phyloP scores from a whole-genome alignment of 768 basidiomycete genomes.

The Pleurotus platypus region DNA sequence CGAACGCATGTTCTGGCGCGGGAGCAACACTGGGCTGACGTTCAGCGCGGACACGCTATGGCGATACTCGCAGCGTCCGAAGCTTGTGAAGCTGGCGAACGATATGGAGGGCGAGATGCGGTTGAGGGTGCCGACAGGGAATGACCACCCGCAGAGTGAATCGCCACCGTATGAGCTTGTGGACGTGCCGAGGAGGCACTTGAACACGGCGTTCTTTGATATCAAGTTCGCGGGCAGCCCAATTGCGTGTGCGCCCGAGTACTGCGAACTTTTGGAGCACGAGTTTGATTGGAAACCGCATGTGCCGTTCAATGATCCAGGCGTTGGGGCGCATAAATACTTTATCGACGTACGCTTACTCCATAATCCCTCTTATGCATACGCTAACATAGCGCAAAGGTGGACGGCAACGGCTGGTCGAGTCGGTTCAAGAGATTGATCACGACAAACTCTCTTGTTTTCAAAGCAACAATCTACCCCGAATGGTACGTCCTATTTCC shows the following conservation, averaged over 20 bases:
- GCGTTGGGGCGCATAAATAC: slow-evolving; percentile 55
- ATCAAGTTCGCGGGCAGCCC: slow-evolving; percentile 47
- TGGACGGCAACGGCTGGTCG: slow-evolving; percentile 64
- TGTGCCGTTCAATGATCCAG: slow-evolving; percentile 27
- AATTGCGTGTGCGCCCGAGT: slow-evolving; percentile 33
- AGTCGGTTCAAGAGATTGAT: slow-evolving; percentile 59
- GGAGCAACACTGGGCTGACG: slow-evolving; percentile 62
- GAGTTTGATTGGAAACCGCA: slow-evolving; percentile 44
- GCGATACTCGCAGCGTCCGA: slow-evolving; percentile 41
- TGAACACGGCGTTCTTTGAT: slow-evolving; percentile 53
- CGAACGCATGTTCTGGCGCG: slow-evolving; percentile 62
- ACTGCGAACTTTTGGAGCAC: slow-evolving; percentile 38
- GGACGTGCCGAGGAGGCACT: slow-evolving; percentile 22
- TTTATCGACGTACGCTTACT: slow-evolving; percentile 48
- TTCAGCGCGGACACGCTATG: slow-evolving; percentile 34
- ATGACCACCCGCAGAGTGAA: slow-evolving; percentile 13
- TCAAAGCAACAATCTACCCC: slow-evolving; percentile 65
- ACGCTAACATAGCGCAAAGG: slow-evolving; percentile 19
- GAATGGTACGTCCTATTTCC: slow-evolving; percentile 46
- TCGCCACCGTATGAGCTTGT: slow-evolving; percentile 26
- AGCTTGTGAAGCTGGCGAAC: slow-evolving; percentile 36
- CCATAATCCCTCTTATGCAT: neutral
- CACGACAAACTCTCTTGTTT: slow-evolving; percentile 53
- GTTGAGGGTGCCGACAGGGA: slow-evolving; percentile 25
- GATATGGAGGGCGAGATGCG: slow-evolving; percentile 27